phyloP scores from a whole-genome alignment of 441 rosid genomes.

The Pelargonium australe region DNA sequence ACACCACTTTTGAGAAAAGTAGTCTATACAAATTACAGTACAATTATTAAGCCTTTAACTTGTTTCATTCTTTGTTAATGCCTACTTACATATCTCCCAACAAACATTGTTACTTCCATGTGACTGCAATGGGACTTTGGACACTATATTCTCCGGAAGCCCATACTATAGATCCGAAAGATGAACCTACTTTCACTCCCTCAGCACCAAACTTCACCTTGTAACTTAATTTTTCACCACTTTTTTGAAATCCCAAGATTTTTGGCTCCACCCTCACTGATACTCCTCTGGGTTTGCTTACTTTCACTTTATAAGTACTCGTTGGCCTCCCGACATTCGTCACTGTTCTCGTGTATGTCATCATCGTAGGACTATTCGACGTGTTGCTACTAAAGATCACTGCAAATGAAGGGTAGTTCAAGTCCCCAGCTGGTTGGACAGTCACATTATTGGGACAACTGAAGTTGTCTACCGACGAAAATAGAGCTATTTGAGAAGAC shows the following conservation, averaged over 20 bases:
- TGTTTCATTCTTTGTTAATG: too few species aligned
- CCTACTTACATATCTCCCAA: too few species aligned
- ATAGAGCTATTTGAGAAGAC: conserved; percentile 23
- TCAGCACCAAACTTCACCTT: conserved; percentile 32
- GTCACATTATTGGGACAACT: conserved; percentile 24
- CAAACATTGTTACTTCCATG: conserved; percentile 35
- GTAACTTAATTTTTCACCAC: conserved; percentile 42
- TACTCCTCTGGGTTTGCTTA: conserved; percentile 34
- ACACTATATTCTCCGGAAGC: conserved; percentile 42
- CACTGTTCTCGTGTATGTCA: conserved; percentile 32
- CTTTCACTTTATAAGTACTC: conserved; percentile 28
- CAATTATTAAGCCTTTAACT: too few species aligned
- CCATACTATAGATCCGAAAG: conserved; percentile 59
- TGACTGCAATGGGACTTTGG: conserved; percentile 64
- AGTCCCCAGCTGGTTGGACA: conserved; percentile 27
- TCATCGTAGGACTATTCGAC: neutral
- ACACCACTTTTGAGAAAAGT: too few species aligned
- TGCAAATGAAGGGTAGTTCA: conserved; percentile 52
- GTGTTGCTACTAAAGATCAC: conserved; percentile 22
- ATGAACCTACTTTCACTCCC: conserved; percentile 13
- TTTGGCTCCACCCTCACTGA: conserved; percentile 35
- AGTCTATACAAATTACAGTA: too few species aligned
- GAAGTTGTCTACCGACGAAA: conserved; percentile 23
- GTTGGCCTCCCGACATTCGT: conserved; percentile 37
- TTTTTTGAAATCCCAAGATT: conserved; percentile 30